These are phyloP conservation scores for Pyrenophora tritici-repentis DNA, from an alignment of 2,329 filamentous ascomycete genomes.

Conservation along the genomic window DNA sequence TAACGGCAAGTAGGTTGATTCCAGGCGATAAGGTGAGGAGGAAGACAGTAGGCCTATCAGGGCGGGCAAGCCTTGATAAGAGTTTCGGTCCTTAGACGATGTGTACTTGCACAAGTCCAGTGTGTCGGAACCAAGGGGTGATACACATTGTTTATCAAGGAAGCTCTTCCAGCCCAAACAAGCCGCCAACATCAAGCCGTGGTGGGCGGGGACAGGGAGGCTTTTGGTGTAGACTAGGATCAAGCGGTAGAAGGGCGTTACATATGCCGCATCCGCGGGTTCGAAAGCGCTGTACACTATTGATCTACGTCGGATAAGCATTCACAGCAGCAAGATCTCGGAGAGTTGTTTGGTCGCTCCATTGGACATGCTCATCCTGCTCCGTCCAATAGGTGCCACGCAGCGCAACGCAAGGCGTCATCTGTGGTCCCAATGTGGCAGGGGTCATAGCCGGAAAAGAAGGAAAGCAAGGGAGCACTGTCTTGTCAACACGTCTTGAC, in stretches of 20 bases:
- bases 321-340: constrained; percentile 31
- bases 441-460: constrained; percentile 35
- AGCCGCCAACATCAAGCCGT: constrained; percentile 24
- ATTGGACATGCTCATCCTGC: constrained; percentile 20
- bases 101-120: constrained; percentile 41
- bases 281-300: constrained; percentile 31
- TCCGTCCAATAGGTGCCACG: constrained; percentile 30
- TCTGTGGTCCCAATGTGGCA: constrained; percentile 24
- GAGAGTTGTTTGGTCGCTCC: constrained; percentile 28
- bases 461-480: constrained; percentile 37
- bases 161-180: constrained; percentile 17
- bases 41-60: constrained; percentile 20
- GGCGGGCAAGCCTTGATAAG: constrained; percentile 34
- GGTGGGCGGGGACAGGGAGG: constrained; percentile 30
- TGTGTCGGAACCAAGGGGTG: constrained; percentile 35
- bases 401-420: constrained; percentile 26
- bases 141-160: constrained; percentile 44
- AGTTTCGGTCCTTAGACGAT: constrained; percentile 35
- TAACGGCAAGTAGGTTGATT: constrained; percentile 5
- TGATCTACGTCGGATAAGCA: constrained; percentile 27
- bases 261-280: constrained; percentile 38
- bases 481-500: constrained; percentile 38
- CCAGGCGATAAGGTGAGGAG: constrained; percentile 21
- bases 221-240: constrained; percentile 29
- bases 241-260: constrained; percentile 30